phyloP scores from a whole-genome alignment of 495 filamentous ascomycete species.

The Xylaria castorea region DNA sequence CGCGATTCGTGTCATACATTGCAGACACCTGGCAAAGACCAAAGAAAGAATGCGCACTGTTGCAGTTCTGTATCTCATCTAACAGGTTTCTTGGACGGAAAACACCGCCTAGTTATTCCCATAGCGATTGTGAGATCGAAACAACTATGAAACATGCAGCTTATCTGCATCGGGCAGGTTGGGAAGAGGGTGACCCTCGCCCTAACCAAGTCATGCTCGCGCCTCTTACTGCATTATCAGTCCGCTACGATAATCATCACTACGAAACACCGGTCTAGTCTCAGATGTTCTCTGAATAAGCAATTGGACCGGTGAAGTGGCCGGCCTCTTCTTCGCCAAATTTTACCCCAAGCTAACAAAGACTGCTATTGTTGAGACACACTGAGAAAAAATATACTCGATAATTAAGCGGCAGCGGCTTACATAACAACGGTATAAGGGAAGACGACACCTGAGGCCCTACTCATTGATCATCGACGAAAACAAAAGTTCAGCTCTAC shows the following conservation, averaged over 20 bases:
- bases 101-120: not conserved
- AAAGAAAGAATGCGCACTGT: not conserved
- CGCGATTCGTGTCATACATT: slow-evolving; percentile 7
- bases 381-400: not conserved
- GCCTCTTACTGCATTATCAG: not conserved
- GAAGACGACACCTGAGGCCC: not conserved
- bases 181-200: not conserved
- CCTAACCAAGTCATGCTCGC: not conserved
- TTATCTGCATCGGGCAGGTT: not conserved
- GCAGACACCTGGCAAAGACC: not conserved
- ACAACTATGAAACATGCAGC: not conserved
- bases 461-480: too few relatives aligned
- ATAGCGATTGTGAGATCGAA: not conserved
- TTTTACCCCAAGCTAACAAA: not conserved
- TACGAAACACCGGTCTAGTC: not conserved
- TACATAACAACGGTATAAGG: not conserved
- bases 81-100: not conserved
- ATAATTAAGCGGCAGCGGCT: not conserved
- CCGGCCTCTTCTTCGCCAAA: too few relatives aligned
- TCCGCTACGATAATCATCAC: not conserved
- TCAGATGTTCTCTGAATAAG: not conserved
- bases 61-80: not conserved
- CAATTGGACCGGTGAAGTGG: not conserved
- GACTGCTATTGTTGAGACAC: not conserved
- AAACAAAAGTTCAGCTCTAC: too few relatives aligned